A percentile compares a stretch with the other conserved stretches of the same genome.
These are phyloP conservation scores for Petunia secreta DNA, from an alignment of 257 asterid genomes.

Conservation along the genomic window DNA sequence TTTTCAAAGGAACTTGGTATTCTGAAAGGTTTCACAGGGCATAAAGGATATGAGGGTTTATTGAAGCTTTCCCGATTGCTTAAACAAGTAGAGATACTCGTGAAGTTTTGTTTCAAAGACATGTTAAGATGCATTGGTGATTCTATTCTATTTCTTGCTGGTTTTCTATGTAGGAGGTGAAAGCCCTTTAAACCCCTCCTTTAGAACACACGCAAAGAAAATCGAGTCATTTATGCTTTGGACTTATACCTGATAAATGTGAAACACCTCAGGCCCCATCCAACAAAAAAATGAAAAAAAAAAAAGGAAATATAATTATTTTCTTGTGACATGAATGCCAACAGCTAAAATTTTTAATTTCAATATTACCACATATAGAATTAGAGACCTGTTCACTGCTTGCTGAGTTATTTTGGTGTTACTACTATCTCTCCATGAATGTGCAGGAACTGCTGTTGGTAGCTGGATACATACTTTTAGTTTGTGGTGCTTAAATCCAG, in stretches of 20 bases:
- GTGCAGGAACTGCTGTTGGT: slow-evolving; percentile 49
- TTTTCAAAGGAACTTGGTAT: background rate
- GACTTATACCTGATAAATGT: background rate
- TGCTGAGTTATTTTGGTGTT: slow-evolving; percentile 31
- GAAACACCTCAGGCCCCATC: background rate
- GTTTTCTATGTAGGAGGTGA: slow-evolving; percentile 20
- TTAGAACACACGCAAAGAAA: background rate
- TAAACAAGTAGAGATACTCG: slow-evolving; percentile 16
- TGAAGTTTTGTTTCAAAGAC: too few relatives aligned
- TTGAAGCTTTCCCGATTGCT: slow-evolving; percentile 1
- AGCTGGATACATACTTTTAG: slow-evolving; percentile 62
- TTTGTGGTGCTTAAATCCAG: slow-evolving; percentile 97
- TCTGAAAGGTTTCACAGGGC: background rate
- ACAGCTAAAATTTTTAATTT: background rate
- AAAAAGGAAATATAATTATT: background rate
- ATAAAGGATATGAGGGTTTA: slow-evolving; percentile 17
- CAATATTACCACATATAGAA: background rate
- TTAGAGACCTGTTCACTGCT: slow-evolving; percentile 11
- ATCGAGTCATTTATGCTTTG: background rate
- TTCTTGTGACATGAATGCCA: background rate
- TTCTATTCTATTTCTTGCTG: background rate
- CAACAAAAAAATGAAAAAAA: background rate
- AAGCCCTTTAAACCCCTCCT: slow-evolving; percentile 13
- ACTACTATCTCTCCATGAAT: slow-evolving; percentile 27
- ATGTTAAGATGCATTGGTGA: background rate